These are phyloP conservation scores for Kokia cookei DNA, from an alignment of 441 rosid genomes.

Conservation along the genomic window DNA sequence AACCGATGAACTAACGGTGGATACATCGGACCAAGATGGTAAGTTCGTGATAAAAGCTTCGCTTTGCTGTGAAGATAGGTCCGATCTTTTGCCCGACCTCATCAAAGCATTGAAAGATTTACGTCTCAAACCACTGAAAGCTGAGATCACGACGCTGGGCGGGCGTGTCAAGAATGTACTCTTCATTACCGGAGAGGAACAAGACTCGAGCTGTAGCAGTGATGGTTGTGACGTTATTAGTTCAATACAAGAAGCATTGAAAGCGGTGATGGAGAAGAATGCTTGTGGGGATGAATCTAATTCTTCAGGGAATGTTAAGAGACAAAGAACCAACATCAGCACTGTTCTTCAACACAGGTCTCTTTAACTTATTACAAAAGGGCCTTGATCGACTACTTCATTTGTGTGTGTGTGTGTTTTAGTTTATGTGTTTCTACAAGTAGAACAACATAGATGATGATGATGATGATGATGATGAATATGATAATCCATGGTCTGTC, in stretches of 20 bases:
- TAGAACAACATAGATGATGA: conserved; percentile 16
- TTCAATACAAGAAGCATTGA: conserved; percentile 86
- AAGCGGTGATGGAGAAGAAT: conserved; percentile 80
- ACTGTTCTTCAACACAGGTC: conserved; percentile 49
- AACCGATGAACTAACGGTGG: conserved; percentile 75
- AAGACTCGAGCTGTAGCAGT: conserved; percentile 38
- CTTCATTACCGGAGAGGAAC: conserved; percentile 78
- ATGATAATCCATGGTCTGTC: not conserved
- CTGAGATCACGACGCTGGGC: conserved; percentile 88
- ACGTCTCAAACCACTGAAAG: conserved; percentile 71
- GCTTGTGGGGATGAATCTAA: conserved; percentile 47
- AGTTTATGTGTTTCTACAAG: not conserved
- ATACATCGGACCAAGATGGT: conserved; percentile 75
- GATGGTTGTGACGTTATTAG: conserved; percentile 41
- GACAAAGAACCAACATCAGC: conserved; percentile 72
- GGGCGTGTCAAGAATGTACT: conserved; percentile 87
- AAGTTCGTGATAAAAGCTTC: conserved; percentile 82
- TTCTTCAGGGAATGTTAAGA: conserved; percentile 74
- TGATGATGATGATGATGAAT: conserved; percentile 27
- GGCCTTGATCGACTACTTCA: conserved; percentile 1
- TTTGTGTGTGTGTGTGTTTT: conserved; percentile 12
- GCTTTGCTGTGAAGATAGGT: conserved; percentile 85
- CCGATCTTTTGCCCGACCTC: conserved; percentile 83
- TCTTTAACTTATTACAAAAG: conserved; percentile 20
- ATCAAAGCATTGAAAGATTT: conserved; percentile 76